phyloP scores from a whole-genome alignment of 2,329 filamentous ascomycete species.

The Didymellaceae sp. region DNA sequence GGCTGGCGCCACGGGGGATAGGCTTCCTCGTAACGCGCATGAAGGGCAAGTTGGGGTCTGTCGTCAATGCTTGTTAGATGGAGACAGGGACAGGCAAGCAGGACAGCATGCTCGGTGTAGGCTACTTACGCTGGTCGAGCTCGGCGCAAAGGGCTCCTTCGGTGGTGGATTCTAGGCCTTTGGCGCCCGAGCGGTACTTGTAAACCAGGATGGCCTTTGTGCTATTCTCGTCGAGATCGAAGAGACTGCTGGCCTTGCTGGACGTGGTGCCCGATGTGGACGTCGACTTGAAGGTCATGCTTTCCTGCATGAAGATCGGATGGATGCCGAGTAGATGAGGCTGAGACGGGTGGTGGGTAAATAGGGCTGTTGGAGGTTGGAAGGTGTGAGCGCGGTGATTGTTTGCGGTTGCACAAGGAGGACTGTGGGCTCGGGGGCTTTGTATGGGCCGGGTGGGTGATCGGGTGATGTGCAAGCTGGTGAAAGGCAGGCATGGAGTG shows the following conservation, averaged over 20 bases:
- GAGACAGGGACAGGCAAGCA: background rate
- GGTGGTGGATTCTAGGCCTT: conserved; percentile 49
- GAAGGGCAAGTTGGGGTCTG: conserved; percentile 49
- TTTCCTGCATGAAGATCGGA: conserved; percentile 26
- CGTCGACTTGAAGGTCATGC: conserved; percentile 53
- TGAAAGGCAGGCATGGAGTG: conserved; percentile 16
- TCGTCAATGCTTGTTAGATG: conserved; percentile 28
- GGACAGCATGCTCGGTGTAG: background rate
- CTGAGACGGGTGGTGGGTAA: conserved; percentile 33
- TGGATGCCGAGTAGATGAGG: conserved; percentile 28
- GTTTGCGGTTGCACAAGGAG: conserved; percentile 32
- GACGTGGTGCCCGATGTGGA: conserved; percentile 49
- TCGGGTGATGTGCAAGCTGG: conserved; percentile 36
- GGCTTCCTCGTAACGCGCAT: conserved; percentile 55
- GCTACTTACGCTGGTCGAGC: conserved; percentile 45
- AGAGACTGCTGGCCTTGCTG: conserved; percentile 50
- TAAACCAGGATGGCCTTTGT: conserved; percentile 54
- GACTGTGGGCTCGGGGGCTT: conserved; percentile 29
- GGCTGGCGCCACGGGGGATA: conserved; percentile 55
- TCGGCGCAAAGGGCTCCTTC: conserved; percentile 53
- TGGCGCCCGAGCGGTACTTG: conserved; percentile 51
- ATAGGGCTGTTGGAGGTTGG: conserved; percentile 23
- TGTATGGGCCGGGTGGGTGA: conserved; percentile 37
- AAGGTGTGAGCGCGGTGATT: conserved; percentile 3
- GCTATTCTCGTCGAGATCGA: conserved; percentile 54